Percentiles rank a stretch among this genome's conserved stretches.
phyloP scores from a whole-genome alignment of 768 basidiomycete genomes.

The Tubosaeta brunneosetosa region DNA sequence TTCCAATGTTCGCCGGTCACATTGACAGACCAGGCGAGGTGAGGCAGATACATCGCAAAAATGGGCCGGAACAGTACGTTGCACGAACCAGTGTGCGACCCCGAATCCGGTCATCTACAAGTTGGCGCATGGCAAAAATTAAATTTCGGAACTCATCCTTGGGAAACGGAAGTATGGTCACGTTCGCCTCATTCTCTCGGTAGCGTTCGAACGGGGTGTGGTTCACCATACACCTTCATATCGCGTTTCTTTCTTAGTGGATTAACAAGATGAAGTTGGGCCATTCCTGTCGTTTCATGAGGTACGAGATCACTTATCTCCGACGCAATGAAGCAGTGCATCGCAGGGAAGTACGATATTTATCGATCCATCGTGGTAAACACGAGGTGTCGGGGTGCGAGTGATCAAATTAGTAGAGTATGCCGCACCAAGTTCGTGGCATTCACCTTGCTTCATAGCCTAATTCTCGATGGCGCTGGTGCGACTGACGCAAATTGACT shows the following conservation, averaged over 20 bases:
- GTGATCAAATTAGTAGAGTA: constrained; percentile 8
- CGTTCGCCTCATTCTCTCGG: background rate
- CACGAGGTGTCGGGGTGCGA: constrained; percentile 26
- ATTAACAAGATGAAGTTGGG: constrained; percentile 11
- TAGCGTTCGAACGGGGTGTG: constrained; percentile 1
- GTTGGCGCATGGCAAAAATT: constrained; percentile 8
- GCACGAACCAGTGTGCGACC: constrained; percentile 11
- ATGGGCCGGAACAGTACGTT: constrained; percentile 20
- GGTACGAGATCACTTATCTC: constrained; percentile 24
- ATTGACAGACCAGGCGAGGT: constrained; percentile 32
- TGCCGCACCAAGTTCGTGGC: constrained; percentile 1
- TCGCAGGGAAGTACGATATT: constrained; percentile 19
- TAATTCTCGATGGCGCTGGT: constrained; percentile 8
- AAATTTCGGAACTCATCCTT: constrained; percentile 8
- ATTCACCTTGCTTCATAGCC: constrained; percentile 9
- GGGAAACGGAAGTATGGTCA: background rate
- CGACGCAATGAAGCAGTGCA: constrained; percentile 25
- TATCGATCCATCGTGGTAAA: constrained; percentile 29
- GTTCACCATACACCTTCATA: constrained; percentile 2
- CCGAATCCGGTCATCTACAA: constrained; percentile 10
- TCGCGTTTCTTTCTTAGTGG: constrained; percentile 14
- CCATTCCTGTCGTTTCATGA: constrained; percentile 18
- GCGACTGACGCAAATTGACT: constrained; percentile 2
- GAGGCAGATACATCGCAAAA: constrained; percentile 30
- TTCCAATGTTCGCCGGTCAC: constrained; percentile 31